Evolutionary conservation across 805 yeast species (phyloP).

Genomic region (Lachancea cidri): DNA sequence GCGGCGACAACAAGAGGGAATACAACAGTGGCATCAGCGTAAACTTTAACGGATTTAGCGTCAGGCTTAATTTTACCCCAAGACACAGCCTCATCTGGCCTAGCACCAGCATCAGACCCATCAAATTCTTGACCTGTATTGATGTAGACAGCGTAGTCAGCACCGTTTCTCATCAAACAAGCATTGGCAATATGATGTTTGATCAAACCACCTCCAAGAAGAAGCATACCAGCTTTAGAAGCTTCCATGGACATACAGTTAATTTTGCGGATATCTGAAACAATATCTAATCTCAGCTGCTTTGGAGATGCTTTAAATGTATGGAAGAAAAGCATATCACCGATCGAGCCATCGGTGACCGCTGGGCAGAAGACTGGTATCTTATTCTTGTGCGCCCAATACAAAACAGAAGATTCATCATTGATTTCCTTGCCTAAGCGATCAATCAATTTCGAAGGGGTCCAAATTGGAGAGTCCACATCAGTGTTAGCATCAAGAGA

Average conservation of each 20-base stretch:
- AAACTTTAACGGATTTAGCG: conserved; percentile 86
- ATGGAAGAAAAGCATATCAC: conserved; percentile 98
- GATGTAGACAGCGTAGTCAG: conserved; percentile 94
- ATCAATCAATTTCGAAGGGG: conserved; percentile 89
- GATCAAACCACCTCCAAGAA: conserved; percentile 92
- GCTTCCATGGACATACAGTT: conserved; percentile 96
- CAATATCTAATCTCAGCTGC: conserved; percentile 86
- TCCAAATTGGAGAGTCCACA: conserved; percentile 62
- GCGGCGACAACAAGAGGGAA: conserved; percentile 97
- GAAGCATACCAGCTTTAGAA: conserved; percentile 88
- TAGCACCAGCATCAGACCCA: conserved; percentile 98
- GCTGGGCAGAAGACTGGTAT: conserved; percentile 98
- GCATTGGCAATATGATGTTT: conserved; percentile 98
- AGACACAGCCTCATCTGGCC: conserved; percentile 97
- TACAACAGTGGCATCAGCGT: conserved; percentile 91
- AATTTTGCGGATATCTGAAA: conserved; percentile 85
- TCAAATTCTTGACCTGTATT: conserved; percentile 99
- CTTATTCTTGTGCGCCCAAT: conserved; percentile 97
- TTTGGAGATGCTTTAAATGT: conserved; percentile 92
- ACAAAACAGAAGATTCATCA: conserved; percentile 87
- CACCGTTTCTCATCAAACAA: conserved; percentile 98
- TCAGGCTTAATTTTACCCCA: conserved; percentile 99
- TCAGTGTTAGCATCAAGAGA: conserved; percentile 48
- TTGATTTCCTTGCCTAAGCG: conserved; percentile 93
- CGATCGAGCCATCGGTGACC: conserved; percentile 95